Base-by-base conservation (phyloP, 768 basidiomycete species). In the Podaxis carcinomalis region DNA sequence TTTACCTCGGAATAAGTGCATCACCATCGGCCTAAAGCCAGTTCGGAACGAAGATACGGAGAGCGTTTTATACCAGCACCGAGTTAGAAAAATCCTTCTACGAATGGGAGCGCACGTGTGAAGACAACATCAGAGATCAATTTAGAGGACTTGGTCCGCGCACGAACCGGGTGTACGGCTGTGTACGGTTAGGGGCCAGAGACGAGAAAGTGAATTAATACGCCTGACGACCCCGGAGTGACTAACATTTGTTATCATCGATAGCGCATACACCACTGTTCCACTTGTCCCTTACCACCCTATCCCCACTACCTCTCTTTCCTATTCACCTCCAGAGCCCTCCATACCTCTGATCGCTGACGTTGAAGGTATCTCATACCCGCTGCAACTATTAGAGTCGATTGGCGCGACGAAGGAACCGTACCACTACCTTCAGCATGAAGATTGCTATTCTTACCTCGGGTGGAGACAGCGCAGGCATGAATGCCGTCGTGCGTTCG, bases 391-490 rank as follows among this genome's bases (percentile, higher is more conserved):
- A 25, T 4, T 49, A 49, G 47, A 49, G 10, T 49, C 47, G 47
- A 49, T 16, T 19, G 19, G 19, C 42, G 42, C 25, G 11, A 49
- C 47, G 2, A 1, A 49, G 3, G 10, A 9, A 11, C 21, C 40
- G 2, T 42, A 42, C 1, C 6, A 49, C 16, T 23, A 25, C 53
- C 39, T 23, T 46, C 42, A 70, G 58, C 35, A 93, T 95, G 87
- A 95, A 93, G 79, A 83, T 97, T 70, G 96, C 95, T 0, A 89
- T 96, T 53, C 84, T 98, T 65, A 99, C 97, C 1, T 92, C 90
- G 2, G 97, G 96, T 50, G 96, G 97, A 70, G 97, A 99, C 80
- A 93, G 92, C 75, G 95, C 97, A 56, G 97, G 97, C 68, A 93
- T 95, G 93, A 95, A 96, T 71, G 93, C 94, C 35, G 92, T 87